Base-by-base conservation (phyloP, 495 filamentous ascomycete species). In the Hapsidospora chrysogenum region DNA sequence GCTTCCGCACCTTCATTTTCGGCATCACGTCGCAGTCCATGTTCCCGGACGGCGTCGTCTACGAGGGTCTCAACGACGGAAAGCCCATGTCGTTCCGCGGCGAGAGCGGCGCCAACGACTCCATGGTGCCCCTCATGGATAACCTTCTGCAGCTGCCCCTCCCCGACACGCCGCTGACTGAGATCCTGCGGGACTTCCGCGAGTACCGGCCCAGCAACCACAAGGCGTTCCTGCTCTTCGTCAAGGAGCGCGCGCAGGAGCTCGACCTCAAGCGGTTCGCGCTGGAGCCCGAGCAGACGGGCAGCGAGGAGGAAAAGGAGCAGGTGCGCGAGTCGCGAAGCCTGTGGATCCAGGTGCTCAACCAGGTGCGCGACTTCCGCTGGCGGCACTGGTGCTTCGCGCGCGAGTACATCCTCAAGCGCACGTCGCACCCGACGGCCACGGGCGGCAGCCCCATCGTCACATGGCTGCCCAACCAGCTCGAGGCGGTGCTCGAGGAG, bases 381-480 rank as follows among this genome's bases (percentile, higher is more conserved):
- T 94, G 85, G 85, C 66, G 85, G 3, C 85, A 92, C 47, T 94
- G 85, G 85, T 74, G 85, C 41, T 92, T 94, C 45, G 84, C 84
- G n/a, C 62, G 83, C 15, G 85, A 94, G 64, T 94, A 94, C 43
- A 92, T 94, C 40, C 68, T 94, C 36, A 82, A 81, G 47, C 68
- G 74, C 38, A 89, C 80, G 0, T 63, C 58, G 0, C 81, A 94
- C 46, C 84, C 85, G 0, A 87, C 80, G 18, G 85, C 85, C 3
- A 94, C 85, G 0, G 85, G 85, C 1, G 85, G 85, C 1, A 87
- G 80, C 48, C 85, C 85, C 1, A 92, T 94, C 39, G 80, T 94
- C 9, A 87, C 80, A 14, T 92, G 84, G 82, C 63, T 92, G 22
- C 84, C 83, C 2, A 87, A 87, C 46, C 83, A 89, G 54, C 61